Evolutionary conservation across 805 yeast genomes (phyloP), one percentile per base, ranked within the genome.

Genomic region (Ogataea haglerorum): DNA sequence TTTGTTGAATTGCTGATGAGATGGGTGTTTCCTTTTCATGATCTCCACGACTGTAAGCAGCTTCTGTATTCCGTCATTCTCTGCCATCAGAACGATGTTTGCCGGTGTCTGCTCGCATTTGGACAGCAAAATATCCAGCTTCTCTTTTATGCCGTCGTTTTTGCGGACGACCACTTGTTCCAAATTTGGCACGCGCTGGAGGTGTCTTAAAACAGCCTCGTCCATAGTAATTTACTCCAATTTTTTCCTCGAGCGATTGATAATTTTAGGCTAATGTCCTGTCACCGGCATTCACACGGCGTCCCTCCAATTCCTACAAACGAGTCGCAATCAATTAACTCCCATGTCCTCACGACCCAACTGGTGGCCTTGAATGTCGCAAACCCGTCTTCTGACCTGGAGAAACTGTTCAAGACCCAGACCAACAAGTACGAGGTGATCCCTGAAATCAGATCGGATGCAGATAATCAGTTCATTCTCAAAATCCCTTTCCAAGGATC

Each of bases 391-490:
- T 66, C 69, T 2, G 83, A 83, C 6, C 52, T 71, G 12, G 60
- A 53, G 16, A 59, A 67, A 38, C 65, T 88, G 15, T 75, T 90
- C 60, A 82, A 80, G 48, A 51, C 68, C 2, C 61, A 68, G 34
- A 74, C 69, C 1, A 66, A 70, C 6, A 75, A 75, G 52, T 78
- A 75, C 46, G 60, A 68, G n/a, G 49, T 76, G 8, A 68, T 46
- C 45, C 78, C 66, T 47, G 64, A 26, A 53, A 63, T 66, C 56
- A 80, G 33, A 65, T 76, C 61, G 1, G 96, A 90, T 58, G 79
- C 85, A 2, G 98, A 91, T 55, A 77, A 82, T 43, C 96, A 91
- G 58, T 49, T 90, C 50, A 74, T 90, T 23, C 50, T 91, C 23
- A 75, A 78, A 38, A 75, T 91, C 21, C 97, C 96, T 21, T 91